Evolutionary conservation across 2,329 filamentous ascomycete genomes (phyloP).

Genomic region (Phoma herbarum): DNA sequence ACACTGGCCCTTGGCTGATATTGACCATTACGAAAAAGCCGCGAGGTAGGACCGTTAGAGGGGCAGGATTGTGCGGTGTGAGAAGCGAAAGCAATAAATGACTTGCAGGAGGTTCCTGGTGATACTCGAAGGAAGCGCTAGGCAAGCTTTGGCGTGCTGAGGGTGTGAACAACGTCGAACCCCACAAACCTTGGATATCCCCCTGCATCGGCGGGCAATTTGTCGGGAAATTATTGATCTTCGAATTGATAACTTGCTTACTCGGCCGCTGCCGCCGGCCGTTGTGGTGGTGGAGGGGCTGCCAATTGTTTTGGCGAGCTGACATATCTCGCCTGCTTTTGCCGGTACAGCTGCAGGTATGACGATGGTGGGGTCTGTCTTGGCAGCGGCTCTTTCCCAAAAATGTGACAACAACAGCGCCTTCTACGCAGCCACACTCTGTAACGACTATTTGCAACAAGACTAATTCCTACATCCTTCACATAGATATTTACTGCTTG

Average conservation of each 20-base stretch:
- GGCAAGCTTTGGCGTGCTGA: constrained; percentile 19
- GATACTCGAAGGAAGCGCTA: constrained; percentile 23
- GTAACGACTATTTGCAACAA: constrained; percentile 11
- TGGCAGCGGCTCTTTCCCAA: constrained; percentile 20
- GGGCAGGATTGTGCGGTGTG: constrained; percentile 9
- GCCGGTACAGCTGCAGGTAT: constrained; percentile 14
- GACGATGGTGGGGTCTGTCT: constrained; percentile 17
- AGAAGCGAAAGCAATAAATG: constrained; percentile 22
- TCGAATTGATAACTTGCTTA: constrained; percentile 27
- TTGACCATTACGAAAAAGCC: constrained; percentile 2
- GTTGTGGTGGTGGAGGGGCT: constrained; percentile 6
- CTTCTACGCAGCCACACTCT: constrained; percentile 17
- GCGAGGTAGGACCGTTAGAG: constrained; percentile 12
- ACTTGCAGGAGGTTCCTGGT: constrained; percentile 24
- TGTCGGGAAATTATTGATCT: constrained; percentile 33
- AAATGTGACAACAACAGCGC: constrained; percentile 6
- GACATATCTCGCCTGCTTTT: constrained; percentile 14
- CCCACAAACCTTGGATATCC: constrained; percentile 31
- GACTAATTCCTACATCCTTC: constrained; percentile 8
- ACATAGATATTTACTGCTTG: constrained; percentile 12
- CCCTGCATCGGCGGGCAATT: constrained; percentile 31
- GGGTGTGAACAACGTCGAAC: constrained; percentile 22
- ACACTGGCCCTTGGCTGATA: constrained; percentile 1
- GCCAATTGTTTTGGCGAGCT: constrained; percentile 22
- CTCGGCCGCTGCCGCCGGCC: constrained; percentile 22